A percentile compares a stretch with the other conserved stretches of the same genome.
Evolutionary conservation across 495 filamentous ascomycete species (phyloP).

Genomic region (Immersiella caudata): DNA sequence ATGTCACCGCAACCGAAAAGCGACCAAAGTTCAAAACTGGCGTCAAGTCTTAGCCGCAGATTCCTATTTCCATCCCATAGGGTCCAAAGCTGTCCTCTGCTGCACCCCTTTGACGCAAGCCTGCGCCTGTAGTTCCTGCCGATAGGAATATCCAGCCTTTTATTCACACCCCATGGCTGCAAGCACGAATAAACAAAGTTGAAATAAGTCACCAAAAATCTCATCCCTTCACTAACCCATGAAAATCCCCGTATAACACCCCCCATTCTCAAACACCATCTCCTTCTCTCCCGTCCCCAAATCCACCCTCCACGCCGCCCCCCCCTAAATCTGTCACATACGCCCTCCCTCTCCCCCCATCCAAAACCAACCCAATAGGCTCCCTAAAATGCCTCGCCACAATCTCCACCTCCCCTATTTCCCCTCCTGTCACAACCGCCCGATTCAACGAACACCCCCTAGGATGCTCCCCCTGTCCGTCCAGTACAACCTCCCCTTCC

Average conservation of each 20-base stretch:
- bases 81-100: too few relatives aligned
- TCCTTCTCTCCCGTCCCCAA: constrained; percentile 41
- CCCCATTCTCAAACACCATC: constrained; percentile 5
- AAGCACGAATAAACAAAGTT: too few relatives aligned
- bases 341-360: background rate
- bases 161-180: too few relatives aligned
- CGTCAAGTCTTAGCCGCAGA: too few relatives aligned
- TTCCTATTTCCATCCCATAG: too few relatives aligned
- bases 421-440: constrained; percentile 5
- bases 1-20: too few relatives aligned
- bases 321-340: constrained; percentile 44
- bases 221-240: background rate
- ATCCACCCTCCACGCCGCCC: constrained; percentile 46
- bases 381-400: constrained; percentile 50
- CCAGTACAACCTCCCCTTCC: constrained; percentile 52
- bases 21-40: too few relatives aligned
- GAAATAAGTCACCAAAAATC: too few relatives aligned
- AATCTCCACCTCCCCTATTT: constrained; percentile 16
- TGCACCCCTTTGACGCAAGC: too few relatives aligned
- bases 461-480: constrained; percentile 57
- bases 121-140: too few relatives aligned
- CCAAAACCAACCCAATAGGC: constrained; percentile 50
- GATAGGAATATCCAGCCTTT: too few relatives aligned
- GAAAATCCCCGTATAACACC: constrained; percentile 17
- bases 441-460: constrained; percentile 50